These are phyloP conservation scores for Anisodus tanguticus DNA, from an alignment of 257 asterid genomes.

Conservation along the genomic window DNA sequence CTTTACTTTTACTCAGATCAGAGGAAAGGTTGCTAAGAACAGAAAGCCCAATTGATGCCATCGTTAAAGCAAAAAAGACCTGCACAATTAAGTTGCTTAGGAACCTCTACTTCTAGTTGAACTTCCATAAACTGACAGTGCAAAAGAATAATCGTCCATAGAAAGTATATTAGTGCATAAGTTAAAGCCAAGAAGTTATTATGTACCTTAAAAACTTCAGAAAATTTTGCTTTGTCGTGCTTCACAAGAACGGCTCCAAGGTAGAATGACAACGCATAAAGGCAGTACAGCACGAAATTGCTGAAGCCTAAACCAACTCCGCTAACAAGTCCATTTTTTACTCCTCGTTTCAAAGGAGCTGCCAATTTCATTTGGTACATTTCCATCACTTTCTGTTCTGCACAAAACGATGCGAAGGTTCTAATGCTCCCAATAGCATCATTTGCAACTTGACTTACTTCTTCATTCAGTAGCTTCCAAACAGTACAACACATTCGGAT, in stretches of 20 bases:
- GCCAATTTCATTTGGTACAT: conserved; percentile 56
- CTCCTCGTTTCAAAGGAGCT: conserved; percentile 50
- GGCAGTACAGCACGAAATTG: conserved; percentile 51
- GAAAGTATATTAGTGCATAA: background rate
- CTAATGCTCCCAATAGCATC: conserved; percentile 70
- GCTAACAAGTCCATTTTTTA: conserved; percentile 51
- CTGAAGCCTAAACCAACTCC: conserved; percentile 66
- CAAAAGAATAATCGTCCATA: conserved; percentile 2
- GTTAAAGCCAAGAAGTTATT: background rate
- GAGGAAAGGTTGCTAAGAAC: conserved; percentile 69
- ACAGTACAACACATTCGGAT: background rate
- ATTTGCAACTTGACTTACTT: conserved; percentile 65
- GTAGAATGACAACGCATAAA: conserved; percentile 61
- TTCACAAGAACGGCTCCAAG: conserved; percentile 68
- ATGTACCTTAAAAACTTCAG: conserved; percentile 61
- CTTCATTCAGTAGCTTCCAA: conserved; percentile 62
- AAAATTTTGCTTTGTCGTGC: conserved; percentile 55
- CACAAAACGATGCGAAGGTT: conserved; percentile 72
- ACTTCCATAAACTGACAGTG: background rate
- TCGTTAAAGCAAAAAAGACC: conserved; percentile 62
- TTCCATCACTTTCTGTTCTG: conserved; percentile 64
- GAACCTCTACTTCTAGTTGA: background rate
- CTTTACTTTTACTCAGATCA: conserved; percentile 59
- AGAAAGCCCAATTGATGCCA: conserved; percentile 62
- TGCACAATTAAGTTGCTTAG: conserved; percentile 27